Base-by-base conservation (phyloP, 1,139 yeast species). In the Yamadazyma mexicana region DNA sequence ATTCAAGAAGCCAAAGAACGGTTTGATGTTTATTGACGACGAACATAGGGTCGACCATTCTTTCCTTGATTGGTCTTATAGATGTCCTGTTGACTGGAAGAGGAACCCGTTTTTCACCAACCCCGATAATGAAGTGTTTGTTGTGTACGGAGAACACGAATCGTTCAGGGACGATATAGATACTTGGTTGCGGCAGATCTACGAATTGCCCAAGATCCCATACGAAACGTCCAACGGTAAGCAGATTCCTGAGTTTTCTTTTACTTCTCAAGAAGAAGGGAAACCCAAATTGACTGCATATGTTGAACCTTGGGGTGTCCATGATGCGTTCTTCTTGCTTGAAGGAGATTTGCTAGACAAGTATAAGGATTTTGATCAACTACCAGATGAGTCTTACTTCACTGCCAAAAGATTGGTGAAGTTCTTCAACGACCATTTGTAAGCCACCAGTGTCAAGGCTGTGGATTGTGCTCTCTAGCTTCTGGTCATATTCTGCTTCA, bases 281-380 rank as follows among this genome's bases (percentile, higher is more conserved):
- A 47, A 38, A 50, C 61, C 36, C 39, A 55, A 42, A 41, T 51
- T 31, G 33, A 43, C 25, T 47, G 62, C 3, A 38, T 61, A 52
- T 41, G 57, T 70, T 25, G 76, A 71, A 46, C 77, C 76, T 1
- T 62, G 65, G 66, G 77, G 77, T 3, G 55, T 69, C 16, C 77
- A 72, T 48, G 77, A 69, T 49, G 45, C 68, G 0, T 38, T 51
- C 22, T 59, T 70, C 31, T 61, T 64, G 44, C 56, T 66, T 40
- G 77, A 71, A 43, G 55, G 59, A 40, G 49, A 45, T 28, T 36
- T 56, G 8, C 28, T 56, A 11, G 31, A 37, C 3, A 37, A 51
- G 12, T 28, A 52, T 14, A 40, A 39, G 5, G 47, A 50, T 6
- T 23, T 61, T 9, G 57, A 59, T 38, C 34, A 37, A 4, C 23